Evolutionary conservation across 2,329 filamentous ascomycete species (phyloP), one percentile per base, ranked within the genome.

Genomic region (Sclerotinia sclerotiorum): DNA sequence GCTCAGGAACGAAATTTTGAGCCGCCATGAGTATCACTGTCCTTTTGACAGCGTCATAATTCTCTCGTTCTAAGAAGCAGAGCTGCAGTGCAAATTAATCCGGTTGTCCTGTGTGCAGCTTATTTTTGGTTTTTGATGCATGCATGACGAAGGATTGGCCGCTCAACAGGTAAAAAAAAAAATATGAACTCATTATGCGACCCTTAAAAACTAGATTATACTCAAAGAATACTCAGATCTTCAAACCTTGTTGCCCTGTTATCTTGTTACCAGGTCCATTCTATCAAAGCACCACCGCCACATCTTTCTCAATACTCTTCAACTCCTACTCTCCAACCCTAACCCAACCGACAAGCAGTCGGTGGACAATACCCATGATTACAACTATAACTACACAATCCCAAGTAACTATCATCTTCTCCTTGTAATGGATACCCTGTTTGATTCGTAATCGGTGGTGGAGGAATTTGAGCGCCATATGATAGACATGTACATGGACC

Each of bases 371-470:
- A 83, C 0, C 81, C 82, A 71, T 82, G 80, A 69, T 79, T 80
- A 55, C 81, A 83, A 11, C 80, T 77, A 70, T 78, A 84, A 68
- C 79, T 82, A 70, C 82, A 84, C 19, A 84, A 77, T 0, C 81
- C 81, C 51, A 78, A 69, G 70, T 83, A 84, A 2, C 76, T 74
- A 5, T 79, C 77, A 46, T 75, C 74, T 46, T 77, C 71, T 1
- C 78, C 78, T 1, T 73, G 67, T 2, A 77, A 62, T 4, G 80
- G 79, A 55, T 78, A 79, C 0, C 80, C 79, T 6, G 76, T 55
- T 1, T 72, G 71, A 0, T 77, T 77, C 27, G 74, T 79, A 15
- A 67, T 62, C 8, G 75, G 71, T 13, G 71, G 72, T 5, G 71
- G 63, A 8, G 71, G 65, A 2, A 66, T 70, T 17, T 67, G 62